Conservation (phyloP, 139 green algal genomes). For the Coelastrella sp. region DNA sequence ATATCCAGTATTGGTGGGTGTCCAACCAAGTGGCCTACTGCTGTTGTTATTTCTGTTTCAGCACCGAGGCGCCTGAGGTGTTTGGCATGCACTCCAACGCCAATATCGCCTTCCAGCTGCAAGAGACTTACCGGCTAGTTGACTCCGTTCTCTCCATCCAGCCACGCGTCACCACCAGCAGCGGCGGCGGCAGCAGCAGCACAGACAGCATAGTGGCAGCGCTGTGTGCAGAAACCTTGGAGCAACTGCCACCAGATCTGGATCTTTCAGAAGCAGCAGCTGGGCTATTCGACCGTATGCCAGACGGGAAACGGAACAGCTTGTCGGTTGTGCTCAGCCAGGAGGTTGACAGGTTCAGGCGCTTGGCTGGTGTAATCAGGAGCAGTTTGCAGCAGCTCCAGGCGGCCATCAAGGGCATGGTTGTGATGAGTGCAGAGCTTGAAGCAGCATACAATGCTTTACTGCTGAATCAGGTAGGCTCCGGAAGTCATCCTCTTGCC, state of each 20-base stretch:
- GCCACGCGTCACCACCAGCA: constrained; percentile 60
- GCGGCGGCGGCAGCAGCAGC: constrained; percentile 40
- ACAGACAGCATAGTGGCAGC: constrained; percentile 74
- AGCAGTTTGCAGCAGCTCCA: constrained; percentile 78
- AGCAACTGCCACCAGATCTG: constrained; percentile 63
- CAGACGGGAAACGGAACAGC: constrained; percentile 66
- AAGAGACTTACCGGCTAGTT: constrained; percentile 79
- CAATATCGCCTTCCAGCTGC: constrained; percentile 86
- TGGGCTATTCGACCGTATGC: constrained; percentile 72
- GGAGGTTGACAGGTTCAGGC: constrained; percentile 78
- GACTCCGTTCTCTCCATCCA: constrained; percentile 84
- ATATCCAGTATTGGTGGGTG: neutral
- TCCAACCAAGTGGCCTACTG: neutral
- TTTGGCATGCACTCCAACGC: constrained; percentile 94
- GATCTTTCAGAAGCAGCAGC: constrained; percentile 58
- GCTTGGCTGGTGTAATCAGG: constrained; percentile 60
- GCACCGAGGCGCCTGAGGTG: constrained; percentile 82
- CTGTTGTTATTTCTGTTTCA: neutral
- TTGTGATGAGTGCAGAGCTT: constrained; percentile 89
- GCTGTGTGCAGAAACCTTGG: constrained; percentile 68
- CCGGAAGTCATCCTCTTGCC: too few species aligned
- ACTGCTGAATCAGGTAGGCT: constrained; percentile 76
- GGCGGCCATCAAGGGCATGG: constrained; percentile 85
- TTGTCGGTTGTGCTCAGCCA: constrained; percentile 86
- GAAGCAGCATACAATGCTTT: constrained; percentile 83